A percentile compares a stretch with the other conserved stretches of the same genome.
These are phyloP conservation scores for Penicillium sp. DNA, from an alignment of 2,329 filamentous ascomycete genomes.

Conservation along the genomic window DNA sequence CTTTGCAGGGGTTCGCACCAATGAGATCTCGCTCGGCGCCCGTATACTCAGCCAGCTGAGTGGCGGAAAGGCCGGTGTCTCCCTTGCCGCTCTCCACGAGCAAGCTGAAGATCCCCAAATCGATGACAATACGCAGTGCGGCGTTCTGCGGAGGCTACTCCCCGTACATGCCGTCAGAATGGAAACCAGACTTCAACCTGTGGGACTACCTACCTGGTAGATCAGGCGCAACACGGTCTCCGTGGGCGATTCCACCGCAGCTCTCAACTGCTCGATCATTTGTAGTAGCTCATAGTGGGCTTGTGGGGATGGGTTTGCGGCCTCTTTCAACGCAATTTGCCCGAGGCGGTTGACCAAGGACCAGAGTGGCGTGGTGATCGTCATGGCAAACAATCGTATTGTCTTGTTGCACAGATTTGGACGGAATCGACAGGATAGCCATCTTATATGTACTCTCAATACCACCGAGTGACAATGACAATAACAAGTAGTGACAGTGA, in stretches of 20 bases:
- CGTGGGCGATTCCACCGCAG: constrained; percentile 33
- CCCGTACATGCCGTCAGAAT: not conserved
- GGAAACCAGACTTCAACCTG: not conserved
- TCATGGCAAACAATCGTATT: constrained; percentile 14
- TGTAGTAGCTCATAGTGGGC: constrained; percentile 31
- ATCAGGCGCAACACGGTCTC: constrained; percentile 36
- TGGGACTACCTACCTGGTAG: constrained; percentile 32
- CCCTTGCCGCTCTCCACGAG: constrained; percentile 23
- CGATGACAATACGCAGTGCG: constrained; percentile 33
- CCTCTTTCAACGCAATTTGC: constrained; percentile 20
- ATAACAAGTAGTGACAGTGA: not conserved
- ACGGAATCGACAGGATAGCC: constrained; percentile 5
- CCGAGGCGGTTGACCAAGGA: constrained; percentile 16
- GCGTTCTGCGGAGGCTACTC: constrained; percentile 37
- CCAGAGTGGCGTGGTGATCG: constrained; percentile 14
- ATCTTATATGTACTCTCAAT: constrained; percentile 1
- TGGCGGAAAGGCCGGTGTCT: constrained; percentile 26
- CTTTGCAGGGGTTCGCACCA: constrained; percentile 19
- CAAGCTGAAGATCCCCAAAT: constrained; percentile 32
- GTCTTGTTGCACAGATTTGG: constrained; percentile 7
- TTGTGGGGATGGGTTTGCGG: constrained; percentile 18
- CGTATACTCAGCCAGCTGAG: constrained; percentile 29
- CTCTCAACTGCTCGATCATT: constrained; percentile 30
- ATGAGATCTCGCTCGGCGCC: constrained; percentile 34
- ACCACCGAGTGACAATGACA: not conserved